Conservation (phyloP, 495 filamentous ascomycete genomes). For the Monascus purpureus region DNA sequence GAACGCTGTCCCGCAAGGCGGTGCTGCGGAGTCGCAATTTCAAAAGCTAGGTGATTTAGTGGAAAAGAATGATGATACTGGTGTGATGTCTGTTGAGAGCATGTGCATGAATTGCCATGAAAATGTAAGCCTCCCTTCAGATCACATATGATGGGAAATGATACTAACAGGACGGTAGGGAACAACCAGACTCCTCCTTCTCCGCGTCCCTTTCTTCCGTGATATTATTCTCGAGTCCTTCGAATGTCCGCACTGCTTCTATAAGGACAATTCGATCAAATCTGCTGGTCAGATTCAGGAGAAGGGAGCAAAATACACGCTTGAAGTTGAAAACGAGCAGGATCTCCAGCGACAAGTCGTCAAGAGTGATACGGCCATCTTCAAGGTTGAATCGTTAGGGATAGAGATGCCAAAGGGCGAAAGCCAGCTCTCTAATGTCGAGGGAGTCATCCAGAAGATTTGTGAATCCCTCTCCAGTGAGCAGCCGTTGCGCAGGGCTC, state of each 20-base stretch:
- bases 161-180: conserved; percentile 38
- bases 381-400: conserved; percentile 72
- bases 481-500: conserved; percentile 59
- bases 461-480: conserved; percentile 60
- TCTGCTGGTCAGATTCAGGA: conserved; percentile 82
- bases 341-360: conserved; percentile 81
- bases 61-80: conserved; percentile 30
- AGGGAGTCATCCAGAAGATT: conserved; percentile 68
- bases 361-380: conserved; percentile 72
- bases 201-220: conserved; percentile 88
- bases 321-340: conserved; percentile 49
- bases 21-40: conserved; percentile 22
- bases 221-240: conserved; percentile 97
- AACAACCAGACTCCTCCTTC: conserved; percentile 70
- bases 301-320: conserved; percentile 64
- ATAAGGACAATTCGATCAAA: conserved; percentile 84
- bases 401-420: conserved; percentile 83
- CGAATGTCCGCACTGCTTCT: conserved; percentile 73
- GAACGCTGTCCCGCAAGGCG: conserved; percentile 6
- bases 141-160: conserved; percentile 2
- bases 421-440: conserved; percentile 81
- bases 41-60: conserved; percentile 30
- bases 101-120: conserved; percentile 81
- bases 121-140: conserved; percentile 43
- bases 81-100: conserved; percentile 41